These are phyloP conservation scores for Penicillium ochrochloron DNA, from an alignment of 495 filamentous ascomycete genomes.

Conservation along the genomic window DNA sequence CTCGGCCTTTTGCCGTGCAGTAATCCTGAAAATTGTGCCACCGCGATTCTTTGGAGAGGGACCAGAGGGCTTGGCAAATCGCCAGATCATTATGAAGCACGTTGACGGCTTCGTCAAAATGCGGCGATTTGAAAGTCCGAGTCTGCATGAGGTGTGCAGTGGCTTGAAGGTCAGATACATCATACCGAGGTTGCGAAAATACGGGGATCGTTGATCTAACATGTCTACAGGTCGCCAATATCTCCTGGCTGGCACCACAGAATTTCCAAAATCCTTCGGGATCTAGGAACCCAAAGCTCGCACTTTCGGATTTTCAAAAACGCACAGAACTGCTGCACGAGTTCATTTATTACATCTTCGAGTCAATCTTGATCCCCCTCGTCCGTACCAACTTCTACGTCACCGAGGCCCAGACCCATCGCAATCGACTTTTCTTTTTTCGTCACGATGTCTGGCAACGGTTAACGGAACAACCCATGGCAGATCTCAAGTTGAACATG, in stretches of 20 bases:
- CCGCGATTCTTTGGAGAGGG: constrained; percentile 72
- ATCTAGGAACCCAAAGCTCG: constrained; percentile 54
- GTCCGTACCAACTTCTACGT: constrained; percentile 90
- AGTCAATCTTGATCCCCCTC: constrained; percentile 87
- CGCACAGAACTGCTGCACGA: constrained; percentile 80
- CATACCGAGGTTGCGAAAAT: neutral
- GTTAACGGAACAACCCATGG: constrained; percentile 73
- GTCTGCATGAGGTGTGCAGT: constrained; percentile 77
- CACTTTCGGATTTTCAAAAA: constrained; percentile 73
- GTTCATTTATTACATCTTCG: constrained; percentile 89
- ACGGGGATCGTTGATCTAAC: constrained; percentile 16
- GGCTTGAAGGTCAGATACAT: constrained; percentile 66
- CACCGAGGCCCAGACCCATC: constrained; percentile 83
- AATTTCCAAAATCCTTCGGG: constrained; percentile 19
- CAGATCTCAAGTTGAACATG: constrained; percentile 69
- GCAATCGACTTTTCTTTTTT: constrained; percentile 88
- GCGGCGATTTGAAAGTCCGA: constrained; percentile 79
- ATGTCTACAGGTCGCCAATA: constrained; percentile 57
- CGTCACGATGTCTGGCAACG: constrained; percentile 89
- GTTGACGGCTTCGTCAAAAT: constrained; percentile 78
- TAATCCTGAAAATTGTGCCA: constrained; percentile 76
- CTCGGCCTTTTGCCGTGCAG: constrained; percentile 86
- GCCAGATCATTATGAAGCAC: constrained; percentile 59
- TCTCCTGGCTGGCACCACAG: constrained; percentile 74
- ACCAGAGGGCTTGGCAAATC: constrained; percentile 59